These are phyloP conservation scores for Coemansia sp. DNA, from an alignment of 192 early-diverging fungal genomes.

Conservation along the genomic window DNA sequence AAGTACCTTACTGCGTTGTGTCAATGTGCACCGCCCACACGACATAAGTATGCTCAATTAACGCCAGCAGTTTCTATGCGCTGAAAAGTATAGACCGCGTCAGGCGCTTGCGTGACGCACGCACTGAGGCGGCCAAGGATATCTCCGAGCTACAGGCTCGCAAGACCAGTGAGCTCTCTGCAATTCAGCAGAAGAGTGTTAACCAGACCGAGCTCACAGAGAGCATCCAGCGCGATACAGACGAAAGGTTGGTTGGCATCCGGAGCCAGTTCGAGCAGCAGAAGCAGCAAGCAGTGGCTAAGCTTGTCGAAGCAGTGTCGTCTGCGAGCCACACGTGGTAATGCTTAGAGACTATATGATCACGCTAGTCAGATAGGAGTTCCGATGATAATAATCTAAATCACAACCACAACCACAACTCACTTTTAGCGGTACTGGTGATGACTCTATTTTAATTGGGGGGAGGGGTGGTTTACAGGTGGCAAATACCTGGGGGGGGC, in stretches of 20 bases:
- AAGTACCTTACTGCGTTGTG: conserved; percentile 16
- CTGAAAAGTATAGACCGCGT: conserved; percentile 65
- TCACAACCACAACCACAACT: not conserved
- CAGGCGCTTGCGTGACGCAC: conserved; percentile 93
- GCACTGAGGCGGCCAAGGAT: conserved; percentile 89
- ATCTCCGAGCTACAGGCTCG: conserved; percentile 83
- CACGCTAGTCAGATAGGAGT: not conserved
- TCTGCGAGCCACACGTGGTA: not conserved
- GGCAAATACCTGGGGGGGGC: not conserved
- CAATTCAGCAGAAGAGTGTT: conserved; percentile 44
- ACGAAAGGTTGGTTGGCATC: conserved; percentile 35
- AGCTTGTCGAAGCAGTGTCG: conserved; percentile 41
- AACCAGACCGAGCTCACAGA: conserved; percentile 40
- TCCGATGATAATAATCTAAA: not conserved
- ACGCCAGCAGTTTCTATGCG: not conserved
- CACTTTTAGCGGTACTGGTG: not conserved
- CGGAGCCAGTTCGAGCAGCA: conserved; percentile 46
- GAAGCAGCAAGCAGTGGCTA: conserved; percentile 36
- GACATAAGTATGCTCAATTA: not conserved
- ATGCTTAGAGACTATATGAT: not conserved
- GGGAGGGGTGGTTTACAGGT: not conserved
- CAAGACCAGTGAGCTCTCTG: conserved; percentile 73
- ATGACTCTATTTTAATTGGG: not conserved
- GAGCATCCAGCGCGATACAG: conserved; percentile 41
- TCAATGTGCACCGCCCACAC: conserved; percentile 31